Evolutionary conservation across 75 land plant genomes (phyloP).

Genomic region (Sequoia sempervirens): DNA sequence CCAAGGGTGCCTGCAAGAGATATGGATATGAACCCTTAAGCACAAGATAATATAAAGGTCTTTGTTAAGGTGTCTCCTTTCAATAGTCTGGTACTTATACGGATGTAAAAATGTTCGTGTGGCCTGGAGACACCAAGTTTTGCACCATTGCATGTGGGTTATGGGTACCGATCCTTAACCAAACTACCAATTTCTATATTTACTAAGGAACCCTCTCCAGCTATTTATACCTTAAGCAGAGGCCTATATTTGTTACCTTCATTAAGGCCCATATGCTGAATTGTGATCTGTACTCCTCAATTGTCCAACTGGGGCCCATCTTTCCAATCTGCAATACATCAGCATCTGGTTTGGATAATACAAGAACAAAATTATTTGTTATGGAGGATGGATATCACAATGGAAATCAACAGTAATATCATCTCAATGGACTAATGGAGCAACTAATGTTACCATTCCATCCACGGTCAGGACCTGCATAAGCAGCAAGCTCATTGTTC

Average conservation of each 20-base stretch:
- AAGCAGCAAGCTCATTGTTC: conserved; percentile 49
- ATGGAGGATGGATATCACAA: background rate
- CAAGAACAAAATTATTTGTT: background rate
- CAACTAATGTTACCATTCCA: conserved; percentile 60
- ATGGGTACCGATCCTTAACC: background rate
- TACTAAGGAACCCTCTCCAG: background rate
- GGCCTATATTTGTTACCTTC: conserved; percentile 43
- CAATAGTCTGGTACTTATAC: background rate
- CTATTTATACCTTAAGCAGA: too few relatives aligned
- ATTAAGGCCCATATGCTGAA: conserved; percentile 89
- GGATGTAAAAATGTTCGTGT: background rate
- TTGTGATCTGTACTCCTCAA: conserved; percentile 75
- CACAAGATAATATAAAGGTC: background rate
- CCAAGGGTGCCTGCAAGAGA: conserved; percentile 70
- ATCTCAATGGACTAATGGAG: background rate
- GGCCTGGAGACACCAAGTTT: background rate
- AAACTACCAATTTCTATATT: background rate
- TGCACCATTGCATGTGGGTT: background rate
- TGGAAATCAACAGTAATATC: background rate
- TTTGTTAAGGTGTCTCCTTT: background rate
- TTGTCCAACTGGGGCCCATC: conserved; percentile 59
- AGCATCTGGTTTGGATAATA: conserved; percentile 51
- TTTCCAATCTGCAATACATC: conserved; percentile 95
- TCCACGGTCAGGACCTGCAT: conserved; percentile 66
- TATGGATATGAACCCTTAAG: background rate